phyloP scores from a whole-genome alignment of 495 filamentous ascomycete genomes.

The Aspergillus heteromorphus region DNA sequence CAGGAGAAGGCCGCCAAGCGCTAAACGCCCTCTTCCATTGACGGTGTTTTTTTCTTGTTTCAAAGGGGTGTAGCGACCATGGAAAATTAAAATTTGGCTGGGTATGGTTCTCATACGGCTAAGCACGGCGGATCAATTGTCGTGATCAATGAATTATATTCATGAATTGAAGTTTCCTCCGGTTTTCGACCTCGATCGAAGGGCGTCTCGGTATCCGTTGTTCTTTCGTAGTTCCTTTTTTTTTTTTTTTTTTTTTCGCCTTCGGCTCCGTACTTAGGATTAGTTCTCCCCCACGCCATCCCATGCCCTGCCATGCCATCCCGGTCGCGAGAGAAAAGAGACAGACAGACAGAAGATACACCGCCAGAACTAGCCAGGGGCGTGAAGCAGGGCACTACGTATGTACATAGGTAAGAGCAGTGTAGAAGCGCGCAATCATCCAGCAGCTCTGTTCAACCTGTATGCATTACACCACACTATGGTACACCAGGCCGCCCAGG shows the following conservation, averaged over 20 bases:
- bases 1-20: slow-evolving; percentile 66
- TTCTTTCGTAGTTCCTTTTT: background rate
- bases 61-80: slow-evolving; percentile 39
- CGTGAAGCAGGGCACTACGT: background rate
- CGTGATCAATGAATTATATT: slow-evolving; percentile 19
- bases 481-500: no score
- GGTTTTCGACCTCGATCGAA: background rate
- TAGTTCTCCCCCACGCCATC: no score
- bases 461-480: no score
- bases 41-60: slow-evolving; percentile 40
- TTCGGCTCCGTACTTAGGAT: no score
- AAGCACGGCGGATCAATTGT: slow-evolving; percentile 10
- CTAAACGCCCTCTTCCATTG: slow-evolving; percentile 38
- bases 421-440: no score
- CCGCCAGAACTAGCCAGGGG: background rate
- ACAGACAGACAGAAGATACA: background rate
- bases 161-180: slow-evolving; percentile 13
- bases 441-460: background rate
- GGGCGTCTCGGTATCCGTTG: background rate
- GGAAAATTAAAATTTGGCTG: slow-evolving; percentile 31
- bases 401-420: no score
- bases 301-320: no score
- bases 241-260: background rate
- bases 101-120: slow-evolving; percentile 19
- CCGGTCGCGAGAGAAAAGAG: no score